Base-by-base conservation (phyloP, 352 stramenopile genomes). In the Phytophthora europaea region DNA sequence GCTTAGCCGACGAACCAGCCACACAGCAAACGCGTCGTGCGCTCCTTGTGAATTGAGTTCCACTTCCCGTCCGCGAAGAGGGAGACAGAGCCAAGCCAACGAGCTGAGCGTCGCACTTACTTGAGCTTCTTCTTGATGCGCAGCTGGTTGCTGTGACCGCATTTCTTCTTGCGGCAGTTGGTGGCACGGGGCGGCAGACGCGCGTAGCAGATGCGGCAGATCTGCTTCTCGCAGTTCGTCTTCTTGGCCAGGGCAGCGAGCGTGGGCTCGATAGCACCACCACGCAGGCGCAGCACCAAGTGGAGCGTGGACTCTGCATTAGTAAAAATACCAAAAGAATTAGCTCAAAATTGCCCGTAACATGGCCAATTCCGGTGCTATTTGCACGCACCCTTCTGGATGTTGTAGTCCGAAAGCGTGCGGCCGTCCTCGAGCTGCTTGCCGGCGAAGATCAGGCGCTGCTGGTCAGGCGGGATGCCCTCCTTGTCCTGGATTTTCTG, bases 91-190 rank as follows among this genome's bases (percentile, higher is more conserved):
- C 31, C 57, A 53, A 64, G 45, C 28, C 31, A 36, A 31, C 26
- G 40, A 23, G 33, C 18, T 7, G 13, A 65, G 61, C 57, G 26
- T 31, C 26, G 36, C 36, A 67, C 65, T 98, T 99, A 99, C 92
- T 99, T 99, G 75, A 99, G 93, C 94, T 99, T 99, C 94, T 99
- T 99, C 98, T 99, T 99, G 84, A 98, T 97, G 82, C 98, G 97
- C 73, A 99, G 93, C 92, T 99, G 98, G 81, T 97, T 98, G 72
- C 97, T 99, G 93, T 99, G 98, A 81, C 98, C 98, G 81, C 98
- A 99, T 95, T 99, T 99, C 94, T 99, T 99, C 98, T 99, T 99
- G 80, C 98, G 95, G 96, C 98, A 99, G 94, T 99, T 99, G 70
- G 94, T 99, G 61, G 98, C 98, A 86, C 98, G 97, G 56, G 98